A percentile compares a stretch with the other conserved stretches of the same genome.
Conservation (phyloP, 192 early-diverging fungal species). For the Chytriomyces sp. region DNA sequence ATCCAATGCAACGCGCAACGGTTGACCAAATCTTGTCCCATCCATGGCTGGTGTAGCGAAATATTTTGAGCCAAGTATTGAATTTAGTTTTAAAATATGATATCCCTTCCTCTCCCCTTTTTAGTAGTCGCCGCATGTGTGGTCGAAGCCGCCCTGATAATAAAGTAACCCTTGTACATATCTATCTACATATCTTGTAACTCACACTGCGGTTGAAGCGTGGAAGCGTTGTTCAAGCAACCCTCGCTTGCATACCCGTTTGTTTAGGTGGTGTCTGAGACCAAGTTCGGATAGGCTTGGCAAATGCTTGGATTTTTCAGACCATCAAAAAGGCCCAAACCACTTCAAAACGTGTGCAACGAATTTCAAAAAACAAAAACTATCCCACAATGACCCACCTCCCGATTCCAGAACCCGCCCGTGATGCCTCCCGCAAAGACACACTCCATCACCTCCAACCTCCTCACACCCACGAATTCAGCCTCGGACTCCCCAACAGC, state of each 20-base stretch:
- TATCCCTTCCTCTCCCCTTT: no score
- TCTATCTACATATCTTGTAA: not conserved
- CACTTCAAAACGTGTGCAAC: no score
- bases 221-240: not conserved
- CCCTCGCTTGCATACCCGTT: no score
- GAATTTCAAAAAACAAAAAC: no score
- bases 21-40: constrained; percentile 33
- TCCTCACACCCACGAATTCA: no score
- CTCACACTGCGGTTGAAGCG: not conserved
- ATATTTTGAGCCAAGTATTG: not conserved
- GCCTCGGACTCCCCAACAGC: no score
- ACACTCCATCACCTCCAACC: not conserved
- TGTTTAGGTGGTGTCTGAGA: no score
- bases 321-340: no score
- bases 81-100: not conserved
- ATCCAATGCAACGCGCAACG: constrained; percentile 10
- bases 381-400: not conserved
- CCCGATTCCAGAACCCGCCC: not conserved
- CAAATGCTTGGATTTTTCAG: no score
- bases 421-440: not conserved
- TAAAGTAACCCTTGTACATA: not conserved
- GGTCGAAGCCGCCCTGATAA: not conserved
- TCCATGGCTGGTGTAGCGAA: constrained; percentile 17
- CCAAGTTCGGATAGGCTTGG: no score
- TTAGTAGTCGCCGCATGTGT: not conserved